Conservation (phyloP, 1,139 yeast genomes). For the Pichia sp. region DNA sequence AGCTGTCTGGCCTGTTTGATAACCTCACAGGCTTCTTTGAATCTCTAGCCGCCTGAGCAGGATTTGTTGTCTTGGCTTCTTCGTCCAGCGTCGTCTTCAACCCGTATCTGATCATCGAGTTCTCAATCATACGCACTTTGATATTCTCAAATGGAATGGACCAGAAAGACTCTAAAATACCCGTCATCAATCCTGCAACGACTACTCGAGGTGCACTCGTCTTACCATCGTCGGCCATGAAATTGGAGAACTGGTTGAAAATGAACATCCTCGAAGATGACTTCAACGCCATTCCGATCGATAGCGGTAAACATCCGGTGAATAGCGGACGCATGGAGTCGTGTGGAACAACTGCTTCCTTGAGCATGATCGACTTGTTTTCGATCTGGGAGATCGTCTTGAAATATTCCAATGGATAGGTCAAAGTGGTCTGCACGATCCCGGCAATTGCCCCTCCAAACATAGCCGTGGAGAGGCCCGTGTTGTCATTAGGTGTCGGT, state of each 20-base stretch:
- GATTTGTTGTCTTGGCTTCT: constrained; percentile 5
- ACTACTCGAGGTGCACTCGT: constrained; percentile 69
- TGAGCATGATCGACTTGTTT: constrained; percentile 45
- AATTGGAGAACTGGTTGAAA: constrained; percentile 72
- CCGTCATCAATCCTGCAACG: constrained; percentile 85
- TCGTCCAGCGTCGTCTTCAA: constrained; percentile 22
- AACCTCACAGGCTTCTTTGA: constrained; percentile 11
- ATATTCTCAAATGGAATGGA: constrained; percentile 89
- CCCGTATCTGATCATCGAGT: constrained; percentile 36
- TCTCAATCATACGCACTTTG: constrained; percentile 82
- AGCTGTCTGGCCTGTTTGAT: constrained; percentile 9
- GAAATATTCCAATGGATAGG: constrained; percentile 81
- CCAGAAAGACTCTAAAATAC: constrained; percentile 73
- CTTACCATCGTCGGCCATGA: constrained; percentile 63
- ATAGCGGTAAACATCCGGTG: constrained; percentile 75
- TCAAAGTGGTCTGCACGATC: constrained; percentile 61
- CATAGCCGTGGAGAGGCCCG: constrained; percentile 47
- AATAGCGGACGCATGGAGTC: constrained; percentile 43
- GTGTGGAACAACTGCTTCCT: constrained; percentile 36
- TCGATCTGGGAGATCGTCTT: constrained; percentile 52
- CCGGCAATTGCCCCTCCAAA: constrained; percentile 58
- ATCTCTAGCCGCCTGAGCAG: not conserved
- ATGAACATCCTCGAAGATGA: constrained; percentile 68
- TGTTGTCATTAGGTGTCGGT: constrained; percentile 20
- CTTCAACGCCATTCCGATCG: constrained; percentile 71